Percentiles rank a stretch among this genome's conserved stretches.
Evolutionary conservation across 352 stramenopile species (phyloP).

Genomic region (Phytophthora hybrid): DNA sequence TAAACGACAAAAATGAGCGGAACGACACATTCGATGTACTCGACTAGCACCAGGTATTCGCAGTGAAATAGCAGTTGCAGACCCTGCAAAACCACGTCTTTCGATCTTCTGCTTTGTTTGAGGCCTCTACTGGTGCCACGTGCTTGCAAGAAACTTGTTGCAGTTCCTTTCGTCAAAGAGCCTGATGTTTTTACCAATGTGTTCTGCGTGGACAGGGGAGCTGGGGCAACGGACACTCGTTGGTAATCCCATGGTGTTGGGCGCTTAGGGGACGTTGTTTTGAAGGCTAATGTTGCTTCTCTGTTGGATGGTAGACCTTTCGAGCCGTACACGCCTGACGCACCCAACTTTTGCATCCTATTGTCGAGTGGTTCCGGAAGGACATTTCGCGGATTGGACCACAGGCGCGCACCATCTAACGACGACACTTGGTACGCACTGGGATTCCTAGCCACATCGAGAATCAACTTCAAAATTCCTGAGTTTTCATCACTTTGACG

Average conservation of each 20-base stretch:
- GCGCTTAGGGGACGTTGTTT: not conserved
- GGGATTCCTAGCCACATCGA: constrained; percentile 21
- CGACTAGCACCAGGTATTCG: constrained; percentile 43
- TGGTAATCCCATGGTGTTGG: constrained; percentile 1
- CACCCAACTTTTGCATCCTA: constrained; percentile 16
- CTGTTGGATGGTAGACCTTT: constrained; percentile 20
- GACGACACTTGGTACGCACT: constrained; percentile 9
- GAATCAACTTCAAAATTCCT: constrained; percentile 13
- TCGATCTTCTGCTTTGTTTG: constrained; percentile 4
- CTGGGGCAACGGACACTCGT: constrained; percentile 9
- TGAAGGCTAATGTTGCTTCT: not conserved
- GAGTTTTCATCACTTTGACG: not conserved
- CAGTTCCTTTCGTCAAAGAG: not conserved
- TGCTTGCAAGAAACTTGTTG: not conserved
- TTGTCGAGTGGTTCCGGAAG: constrained; percentile 18
- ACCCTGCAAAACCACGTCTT: constrained; percentile 26
- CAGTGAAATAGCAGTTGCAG: constrained; percentile 49
- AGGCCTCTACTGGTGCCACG: not conserved
- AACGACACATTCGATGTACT: constrained; percentile 55
- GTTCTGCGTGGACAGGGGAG: not conserved
- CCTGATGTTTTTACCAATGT: constrained; percentile 5
- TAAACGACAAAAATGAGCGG: constrained; percentile 47
- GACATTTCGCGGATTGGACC: constrained; percentile 14
- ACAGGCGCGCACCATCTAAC: constrained; percentile 11
- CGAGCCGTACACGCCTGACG: constrained; percentile 8